Evolutionary conservation across 768 basidiomycete genomes (phyloP).

Genomic region (Trametes villosa): DNA sequence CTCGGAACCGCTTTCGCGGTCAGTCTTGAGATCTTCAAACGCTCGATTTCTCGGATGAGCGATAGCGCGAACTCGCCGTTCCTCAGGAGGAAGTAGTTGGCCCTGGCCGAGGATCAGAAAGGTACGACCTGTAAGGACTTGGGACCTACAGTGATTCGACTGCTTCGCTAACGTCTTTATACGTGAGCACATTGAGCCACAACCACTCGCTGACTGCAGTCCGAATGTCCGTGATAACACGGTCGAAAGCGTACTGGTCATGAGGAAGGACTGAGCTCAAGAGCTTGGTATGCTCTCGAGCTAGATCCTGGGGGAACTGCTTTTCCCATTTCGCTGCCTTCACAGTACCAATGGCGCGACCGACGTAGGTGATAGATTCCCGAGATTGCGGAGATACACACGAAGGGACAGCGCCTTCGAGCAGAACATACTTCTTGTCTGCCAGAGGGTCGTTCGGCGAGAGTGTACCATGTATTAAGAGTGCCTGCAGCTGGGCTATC

Average conservation of each 20-base stretch:
- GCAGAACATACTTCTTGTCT: conserved; percentile 58
- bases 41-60: conserved; percentile 85
- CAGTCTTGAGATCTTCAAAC: conserved; percentile 78
- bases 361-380: conserved; percentile 86
- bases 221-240: conserved; percentile 72
- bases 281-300: conserved; percentile 64
- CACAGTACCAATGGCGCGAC: conserved; percentile 84
- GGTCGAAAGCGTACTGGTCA: conserved; percentile 78
- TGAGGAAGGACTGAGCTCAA: conserved; percentile 72
- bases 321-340: conserved; percentile 79
- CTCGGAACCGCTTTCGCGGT: conserved; percentile 64
- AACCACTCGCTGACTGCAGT: conserved; percentile 91
- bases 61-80: conserved; percentile 88
- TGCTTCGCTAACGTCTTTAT: conserved; percentile 80
- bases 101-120: conserved; percentile 49
- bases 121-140: conserved; percentile 3
- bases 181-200: conserved; percentile 87
- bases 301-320: conserved; percentile 71
- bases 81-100: conserved; percentile 84
- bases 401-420: conserved; percentile 71
- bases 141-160: conserved; percentile 78
- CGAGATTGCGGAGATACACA: conserved; percentile 73
- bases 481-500: conserved; percentile 81
- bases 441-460: conserved; percentile 65
- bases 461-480: conserved; percentile 80